A percentile compares a stretch with the other conserved stretches of the same genome.
Evolutionary conservation across 371 early-diverging fungal species (phyloP).

Genomic region (Mucor irregularis): DNA sequence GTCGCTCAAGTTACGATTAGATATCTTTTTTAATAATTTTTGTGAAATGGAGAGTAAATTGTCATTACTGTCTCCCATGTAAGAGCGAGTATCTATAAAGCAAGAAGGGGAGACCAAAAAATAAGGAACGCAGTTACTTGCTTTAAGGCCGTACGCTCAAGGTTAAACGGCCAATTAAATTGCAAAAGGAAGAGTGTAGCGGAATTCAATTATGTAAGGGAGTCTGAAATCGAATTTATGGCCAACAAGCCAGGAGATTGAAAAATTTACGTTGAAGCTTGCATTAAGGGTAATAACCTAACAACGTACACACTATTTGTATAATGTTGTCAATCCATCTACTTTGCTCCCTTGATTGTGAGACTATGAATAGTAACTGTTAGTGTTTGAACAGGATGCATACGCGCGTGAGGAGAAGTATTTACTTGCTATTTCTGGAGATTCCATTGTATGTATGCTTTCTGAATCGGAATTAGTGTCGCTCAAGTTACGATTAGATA

Average conservation of each 20-base stretch:
- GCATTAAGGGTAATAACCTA: too few species aligned
- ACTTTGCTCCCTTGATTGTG: constrained; percentile 17
- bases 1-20: constrained; percentile 17
- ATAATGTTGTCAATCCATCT: neutral
- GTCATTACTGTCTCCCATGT: constrained; percentile 28
- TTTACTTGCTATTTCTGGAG: constrained; percentile 21
- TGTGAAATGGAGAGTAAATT: constrained; percentile 30
- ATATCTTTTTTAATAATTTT: constrained; percentile 32
- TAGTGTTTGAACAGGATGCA: neutral
- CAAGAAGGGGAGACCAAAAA: too few species aligned
- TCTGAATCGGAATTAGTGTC: constrained; percentile 13
- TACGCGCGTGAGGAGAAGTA: neutral
- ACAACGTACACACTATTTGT: neutral
- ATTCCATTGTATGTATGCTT: constrained; percentile 14
- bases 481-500: constrained; percentile 19
- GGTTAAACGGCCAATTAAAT: too few species aligned
- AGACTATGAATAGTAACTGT: neutral
- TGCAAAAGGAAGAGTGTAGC: too few species aligned
- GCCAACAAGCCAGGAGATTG: too few species aligned
- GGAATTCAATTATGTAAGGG: too few species aligned
- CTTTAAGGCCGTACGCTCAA: too few species aligned
- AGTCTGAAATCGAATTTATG: too few species aligned
- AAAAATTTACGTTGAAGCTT: too few species aligned
- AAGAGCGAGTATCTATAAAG: too few species aligned
- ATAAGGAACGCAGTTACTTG: too few species aligned